Conservation (phyloP, 768 basidiomycete genomes). For the Suillus luteus region DNA sequence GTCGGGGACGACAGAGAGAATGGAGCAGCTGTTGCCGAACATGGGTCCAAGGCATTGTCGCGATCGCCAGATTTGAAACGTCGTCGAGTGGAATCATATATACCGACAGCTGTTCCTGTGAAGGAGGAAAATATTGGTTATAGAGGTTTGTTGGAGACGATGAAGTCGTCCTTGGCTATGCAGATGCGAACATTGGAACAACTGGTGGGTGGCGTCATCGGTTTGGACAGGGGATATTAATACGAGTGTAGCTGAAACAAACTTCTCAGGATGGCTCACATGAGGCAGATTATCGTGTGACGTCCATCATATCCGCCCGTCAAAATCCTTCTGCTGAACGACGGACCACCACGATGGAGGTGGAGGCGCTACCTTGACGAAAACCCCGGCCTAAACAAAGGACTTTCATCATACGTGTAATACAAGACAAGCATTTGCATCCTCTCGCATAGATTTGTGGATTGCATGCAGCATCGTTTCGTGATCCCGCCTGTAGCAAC, state of each 20-base stretch:
- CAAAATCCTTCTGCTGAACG: constrained; percentile 18
- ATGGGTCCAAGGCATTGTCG: not conserved
- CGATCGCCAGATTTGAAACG: constrained; percentile 18
- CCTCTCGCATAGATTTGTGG: not conserved
- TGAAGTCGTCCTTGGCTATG: constrained; percentile 52
- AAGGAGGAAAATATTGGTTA: constrained; percentile 26
- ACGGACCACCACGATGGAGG: not conserved
- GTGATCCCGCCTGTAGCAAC: constrained; percentile 5
- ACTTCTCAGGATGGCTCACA: constrained; percentile 19
- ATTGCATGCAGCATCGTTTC: constrained; percentile 8
- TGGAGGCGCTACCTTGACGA: not conserved
- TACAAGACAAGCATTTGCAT: not conserved
- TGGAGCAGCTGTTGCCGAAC: not conserved
- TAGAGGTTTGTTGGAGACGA: constrained; percentile 41
- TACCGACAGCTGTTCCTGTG: constrained; percentile 16
- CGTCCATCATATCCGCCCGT: constrained; percentile 15
- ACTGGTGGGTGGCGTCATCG: constrained; percentile 35
- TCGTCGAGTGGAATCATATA: constrained; percentile 17
- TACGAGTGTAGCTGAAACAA: constrained; percentile 20
- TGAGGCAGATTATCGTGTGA: constrained; percentile 15
- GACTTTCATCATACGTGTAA: not conserved
- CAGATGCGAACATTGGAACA: constrained; percentile 47
- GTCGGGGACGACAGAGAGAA: not conserved
- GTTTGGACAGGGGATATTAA: not conserved
- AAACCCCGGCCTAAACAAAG: not conserved